Percentiles rank a stretch among this genome's conserved stretches.
Evolutionary conservation across 2,329 filamentous ascomycete genomes (phyloP).

Genomic region (Keithomyces neogunnii): DNA sequence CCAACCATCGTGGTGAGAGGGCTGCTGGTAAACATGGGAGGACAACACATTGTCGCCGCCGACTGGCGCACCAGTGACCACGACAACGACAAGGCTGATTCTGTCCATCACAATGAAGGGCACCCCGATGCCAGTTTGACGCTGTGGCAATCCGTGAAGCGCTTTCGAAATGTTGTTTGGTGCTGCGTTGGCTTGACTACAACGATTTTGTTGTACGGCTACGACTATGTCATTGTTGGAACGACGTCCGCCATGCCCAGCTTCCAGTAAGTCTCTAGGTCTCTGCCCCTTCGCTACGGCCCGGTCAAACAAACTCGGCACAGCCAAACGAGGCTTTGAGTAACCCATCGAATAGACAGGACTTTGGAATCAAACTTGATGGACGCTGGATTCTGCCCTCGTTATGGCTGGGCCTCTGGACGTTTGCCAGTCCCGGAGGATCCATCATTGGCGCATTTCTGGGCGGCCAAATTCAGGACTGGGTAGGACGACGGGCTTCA

Average conservation of each 20-base stretch:
- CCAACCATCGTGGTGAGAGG: neutral
- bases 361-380: constrained; percentile 24
- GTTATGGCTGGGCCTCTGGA: constrained; percentile 36
- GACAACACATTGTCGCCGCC: neutral
- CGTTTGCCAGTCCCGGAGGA: constrained; percentile 28
- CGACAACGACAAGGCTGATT: neutral
- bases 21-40: neutral
- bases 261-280: constrained; percentile 15
- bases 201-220: constrained; percentile 19
- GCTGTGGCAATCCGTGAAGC: constrained; percentile 15
- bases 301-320: neutral
- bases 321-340: neutral
- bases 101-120: neutral
- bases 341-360: constrained; percentile 10
- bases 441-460: constrained; percentile 27
- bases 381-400: constrained; percentile 29
- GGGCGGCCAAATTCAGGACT: constrained; percentile 32
- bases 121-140: constrained; percentile 1
- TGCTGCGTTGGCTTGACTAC: constrained; percentile 17
- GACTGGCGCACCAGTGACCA: neutral
- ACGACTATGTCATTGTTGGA: constrained; percentile 21
- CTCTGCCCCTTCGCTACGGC: neutral
- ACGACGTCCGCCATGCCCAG: constrained; percentile 22
- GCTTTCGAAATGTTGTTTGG: constrained; percentile 15
- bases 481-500: constrained; percentile 26